phyloP scores from a whole-genome alignment of 2,329 filamentous ascomycete genomes.

The Talaromyces marneffei region DNA sequence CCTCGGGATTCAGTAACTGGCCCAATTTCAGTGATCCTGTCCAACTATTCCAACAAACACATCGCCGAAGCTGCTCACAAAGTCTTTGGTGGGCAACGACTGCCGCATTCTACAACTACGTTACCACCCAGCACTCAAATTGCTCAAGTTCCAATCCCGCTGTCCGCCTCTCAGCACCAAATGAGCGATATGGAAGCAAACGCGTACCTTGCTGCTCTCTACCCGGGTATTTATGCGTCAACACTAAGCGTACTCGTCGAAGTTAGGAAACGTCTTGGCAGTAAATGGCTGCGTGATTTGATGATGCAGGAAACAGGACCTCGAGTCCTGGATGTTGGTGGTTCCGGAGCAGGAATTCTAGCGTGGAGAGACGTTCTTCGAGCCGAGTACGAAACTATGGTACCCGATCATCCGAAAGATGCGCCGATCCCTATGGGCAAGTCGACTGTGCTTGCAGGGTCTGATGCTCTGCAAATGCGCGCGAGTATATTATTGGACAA shows the following conservation, averaged over 20 bases:
- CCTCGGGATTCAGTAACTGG: conserved; percentile 63
- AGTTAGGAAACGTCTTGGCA: conserved; percentile 54
- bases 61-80: conserved; percentile 65
- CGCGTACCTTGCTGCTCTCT: conserved; percentile 53
- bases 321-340: conserved; percentile 56
- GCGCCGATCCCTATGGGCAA: conserved; percentile 53
- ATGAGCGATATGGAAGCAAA: conserved; percentile 60
- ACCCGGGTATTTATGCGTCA: conserved; percentile 57
- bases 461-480: conserved; percentile 67
- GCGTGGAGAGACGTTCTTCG: conserved; percentile 66
- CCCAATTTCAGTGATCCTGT: conserved; percentile 65
- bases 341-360: conserved; percentile 55
- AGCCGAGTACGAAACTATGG: conserved; percentile 73
- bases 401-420: conserved; percentile 34
- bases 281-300: conserved; percentile 53
- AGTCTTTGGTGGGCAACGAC: conserved; percentile 67
- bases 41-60: conserved; percentile 65
- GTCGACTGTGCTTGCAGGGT: conserved; percentile 73
- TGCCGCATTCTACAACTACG: conserved; percentile 73
- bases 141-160: conserved; percentile 53
- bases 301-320: conserved; percentile 53
- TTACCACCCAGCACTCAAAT: conserved; percentile 48
- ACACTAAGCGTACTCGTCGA: conserved; percentile 53
- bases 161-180: conserved; percentile 50
- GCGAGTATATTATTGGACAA: conserved; percentile 73